Evolutionary conservation across 225 moss, liverwort and hornwort species (phyloP), one percentile per base, ranked within the genome.

Genomic region (Polytrichum commune): DNA sequence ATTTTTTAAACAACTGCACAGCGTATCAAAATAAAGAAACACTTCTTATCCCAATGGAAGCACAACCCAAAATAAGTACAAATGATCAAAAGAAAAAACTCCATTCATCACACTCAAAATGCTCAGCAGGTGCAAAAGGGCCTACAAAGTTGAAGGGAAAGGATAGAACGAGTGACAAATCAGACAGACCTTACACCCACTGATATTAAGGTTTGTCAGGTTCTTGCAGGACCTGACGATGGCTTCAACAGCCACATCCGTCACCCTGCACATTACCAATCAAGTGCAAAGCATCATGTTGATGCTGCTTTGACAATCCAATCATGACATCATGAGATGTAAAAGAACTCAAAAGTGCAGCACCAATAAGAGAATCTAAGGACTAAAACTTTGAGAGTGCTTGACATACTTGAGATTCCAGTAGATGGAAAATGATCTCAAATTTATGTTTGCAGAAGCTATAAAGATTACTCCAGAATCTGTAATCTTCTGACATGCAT

Each of bases 401-500:
- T 46, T 66, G 54, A 63, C 93, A 27, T 83, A 96, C 96, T 88
- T 98, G 28, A 98, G 75, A 76, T 95, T 98, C 97, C 97, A 98
- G 71, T 98, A 98, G 60, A 93, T 90, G 29, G 92, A 98, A 72
- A 98, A 90, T 5, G 91, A 87, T 74, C 69, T 83, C 84, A 98
- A 71, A 64, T 86, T 85, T 22, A 84, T 86, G 78, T 92, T 92
- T 67, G 91, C 85, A 67, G 86, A 82, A 64, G 92, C 95, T 72
- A 95, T 78, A 54, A 85, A 85, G 76, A 86, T 80, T 56, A 89
- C 73, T 25, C 86, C 91, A 57, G 74, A 82, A 86, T 92, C 87
- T 26, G 92, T 90, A 35, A 95, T 86, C 73, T 90, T 93, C 82
- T 98, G 97, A 75, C 97, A 98, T 53, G 88, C 97, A 77, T 98